A percentile compares a stretch with the other conserved stretches of the same genome.
These are phyloP conservation scores for Starmera dryadoides DNA, from an alignment of 805 yeast species.

Conservation along the genomic window DNA sequence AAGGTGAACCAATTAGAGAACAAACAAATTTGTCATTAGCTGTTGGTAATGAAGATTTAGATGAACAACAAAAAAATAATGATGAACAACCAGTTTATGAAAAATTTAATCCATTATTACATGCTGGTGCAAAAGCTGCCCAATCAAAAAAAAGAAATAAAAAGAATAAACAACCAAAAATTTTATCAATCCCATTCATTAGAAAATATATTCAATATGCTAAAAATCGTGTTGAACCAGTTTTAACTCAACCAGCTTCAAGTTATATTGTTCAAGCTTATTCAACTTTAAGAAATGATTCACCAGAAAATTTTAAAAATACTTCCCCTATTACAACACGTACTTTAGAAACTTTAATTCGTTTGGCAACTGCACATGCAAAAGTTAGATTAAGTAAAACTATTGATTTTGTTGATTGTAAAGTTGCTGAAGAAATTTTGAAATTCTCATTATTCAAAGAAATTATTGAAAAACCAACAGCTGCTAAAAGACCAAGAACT, in stretches of 20 bases:
- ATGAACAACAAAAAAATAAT: slow-evolving; percentile 40
- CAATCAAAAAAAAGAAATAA: slow-evolving; percentile 22
- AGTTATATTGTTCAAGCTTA: slow-evolving; percentile 76
- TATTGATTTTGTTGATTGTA: slow-evolving; percentile 72
- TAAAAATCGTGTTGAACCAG: slow-evolving; percentile 80
- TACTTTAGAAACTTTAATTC: slow-evolving; percentile 91
- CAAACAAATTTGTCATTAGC: slow-evolving; percentile 62
- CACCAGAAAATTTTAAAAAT: slow-evolving; percentile 55
- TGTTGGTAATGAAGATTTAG: slow-evolving; percentile 61
- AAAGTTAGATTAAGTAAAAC: slow-evolving; percentile 80
- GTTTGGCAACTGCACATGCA: slow-evolving; percentile 94
- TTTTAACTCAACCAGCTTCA: slow-evolving; percentile 67
- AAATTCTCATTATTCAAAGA: slow-evolving; percentile 85
- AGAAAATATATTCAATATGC: slow-evolving; percentile 93
- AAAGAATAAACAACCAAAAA: slow-evolving; percentile 31
- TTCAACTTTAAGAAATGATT: slow-evolving; percentile 74
- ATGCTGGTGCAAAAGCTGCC: slow-evolving; percentile 62
- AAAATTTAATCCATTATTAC: slow-evolving; percentile 73
- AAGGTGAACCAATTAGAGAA: slow-evolving; percentile 92
- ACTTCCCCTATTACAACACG: slow-evolving; percentile 98
- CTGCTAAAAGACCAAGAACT: slow-evolving; percentile 27
- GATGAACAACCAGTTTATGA: slow-evolving; percentile 53
- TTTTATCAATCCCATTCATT: slow-evolving; percentile 75
- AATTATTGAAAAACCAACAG: slow-evolving; percentile 33
- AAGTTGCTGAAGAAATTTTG: slow-evolving; percentile 76